Evolutionary conservation across 768 basidiomycete species (phyloP), one percentile per base, ranked within the genome.

Genomic region (Neoboletus subvelutipes): DNA sequence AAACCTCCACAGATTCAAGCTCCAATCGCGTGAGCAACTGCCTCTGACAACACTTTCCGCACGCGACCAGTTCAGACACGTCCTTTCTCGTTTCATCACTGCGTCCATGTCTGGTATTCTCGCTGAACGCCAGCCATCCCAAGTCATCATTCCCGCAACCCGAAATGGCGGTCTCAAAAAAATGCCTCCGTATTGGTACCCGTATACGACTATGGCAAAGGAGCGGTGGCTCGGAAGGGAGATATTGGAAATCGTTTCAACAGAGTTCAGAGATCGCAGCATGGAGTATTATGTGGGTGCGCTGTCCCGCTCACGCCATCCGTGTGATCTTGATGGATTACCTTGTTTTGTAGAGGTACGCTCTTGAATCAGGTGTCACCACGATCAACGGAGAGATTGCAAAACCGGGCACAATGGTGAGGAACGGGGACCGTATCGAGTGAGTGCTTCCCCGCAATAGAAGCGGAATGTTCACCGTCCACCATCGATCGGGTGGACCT

Each of bases 331-430:
- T 47, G 45, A 56, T 57, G 0, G 18, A 33, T 29, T 31, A n/a
- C 22, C 15, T 29, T n/a, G n/a, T n/a, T 48, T 0, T 13, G 31
- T 55, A 88, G 85, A 73, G 80, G 61, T 87, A 85, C 60, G 86
- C 86, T 1, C 75, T 97, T n/a, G 86, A 93, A 63, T 90, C 93
- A 3, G 96, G 96, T 2, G 91, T 96, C n/a, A 95, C 94, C 10
- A 93, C 91, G 8, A 82, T 99, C 56, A 98, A 99, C 66, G 94
- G 94, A n/a, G 81, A 84, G 48, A 76, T 86, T n/a, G 94, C 93
- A 3, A 80, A 77, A 31, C 87, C 92, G 6, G 84, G 89, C 54
- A 88, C 86, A 9, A 80, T 96, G 15, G 78, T 99, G 47, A 78
- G 77, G 56, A 88, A 96, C 63, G 94, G 94, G 9, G 96, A 99